These are phyloP conservation scores for Cucumis cinereus DNA, from an alignment of 306 rosid species.

Conservation along the genomic window DNA sequence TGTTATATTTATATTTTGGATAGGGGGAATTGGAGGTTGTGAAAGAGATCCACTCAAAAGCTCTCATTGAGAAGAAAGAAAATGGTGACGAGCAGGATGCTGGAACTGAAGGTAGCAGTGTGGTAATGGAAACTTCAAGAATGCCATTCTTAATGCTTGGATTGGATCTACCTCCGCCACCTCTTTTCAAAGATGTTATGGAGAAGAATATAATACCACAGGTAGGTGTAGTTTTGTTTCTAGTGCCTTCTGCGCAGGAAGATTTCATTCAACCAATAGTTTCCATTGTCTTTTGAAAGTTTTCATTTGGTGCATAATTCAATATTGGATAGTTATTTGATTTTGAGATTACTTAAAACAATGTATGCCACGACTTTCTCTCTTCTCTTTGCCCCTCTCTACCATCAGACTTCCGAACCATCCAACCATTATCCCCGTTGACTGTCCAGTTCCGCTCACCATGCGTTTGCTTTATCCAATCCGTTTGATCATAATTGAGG, in stretches of 20 bases:
- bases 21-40: constrained; percentile 97
- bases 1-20: not conserved
- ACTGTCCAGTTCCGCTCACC: not conserved
- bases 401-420: not conserved
- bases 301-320: not conserved
- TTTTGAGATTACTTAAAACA: not conserved
- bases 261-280: not conserved
- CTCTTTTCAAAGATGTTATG: constrained; percentile 94
- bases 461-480: not conserved
- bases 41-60: constrained; percentile 64
- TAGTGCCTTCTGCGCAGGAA: not conserved
- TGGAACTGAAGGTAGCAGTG: constrained; percentile 25
- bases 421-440: not conserved
- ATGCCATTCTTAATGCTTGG: constrained; percentile 98
- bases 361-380: not conserved
- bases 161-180: constrained; percentile 95
- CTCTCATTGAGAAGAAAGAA: constrained; percentile 46
- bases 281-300: not conserved
- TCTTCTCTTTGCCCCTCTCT: not conserved
- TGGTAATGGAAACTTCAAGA: constrained; percentile 43
- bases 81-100: constrained; percentile 30
- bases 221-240: constrained; percentile 24
- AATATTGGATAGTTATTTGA: not conserved
- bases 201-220: constrained; percentile 98
- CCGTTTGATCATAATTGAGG: not conserved